Percentiles rank a stretch among this genome's conserved stretches.
These are phyloP conservation scores for Meredithiella fracta DNA, from an alignment of 2,329 filamentous ascomycete genomes.

Conservation along the genomic window DNA sequence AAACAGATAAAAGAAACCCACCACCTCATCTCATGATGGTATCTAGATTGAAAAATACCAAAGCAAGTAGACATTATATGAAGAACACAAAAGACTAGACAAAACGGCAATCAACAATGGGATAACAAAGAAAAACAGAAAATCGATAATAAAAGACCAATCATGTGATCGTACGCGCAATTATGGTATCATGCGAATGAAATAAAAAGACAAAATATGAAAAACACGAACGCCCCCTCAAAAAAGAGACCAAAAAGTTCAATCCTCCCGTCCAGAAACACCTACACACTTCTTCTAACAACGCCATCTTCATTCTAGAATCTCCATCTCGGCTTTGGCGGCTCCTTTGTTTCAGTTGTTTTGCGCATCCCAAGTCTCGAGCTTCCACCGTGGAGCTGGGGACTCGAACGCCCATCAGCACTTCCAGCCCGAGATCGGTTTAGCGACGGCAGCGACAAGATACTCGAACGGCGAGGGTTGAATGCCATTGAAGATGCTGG, in stretches of 20 bases:
- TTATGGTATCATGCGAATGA: background rate
- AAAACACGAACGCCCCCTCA: constrained; percentile 5
- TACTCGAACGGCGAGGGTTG: constrained; percentile 30
- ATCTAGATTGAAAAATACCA: background rate
- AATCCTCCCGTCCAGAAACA: background rate
- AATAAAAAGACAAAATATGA: constrained; percentile 3
- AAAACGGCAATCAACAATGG: constrained; percentile 2
- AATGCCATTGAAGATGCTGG: constrained; percentile 41
- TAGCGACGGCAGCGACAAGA: constrained; percentile 33
- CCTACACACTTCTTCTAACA: constrained; percentile 18
- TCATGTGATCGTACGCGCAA: background rate
- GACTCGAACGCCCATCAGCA: constrained; percentile 30
- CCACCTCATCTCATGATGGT: background rate
- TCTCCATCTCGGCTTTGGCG: constrained; percentile 29
- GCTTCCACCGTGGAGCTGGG: constrained; percentile 26
- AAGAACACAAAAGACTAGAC: background rate
- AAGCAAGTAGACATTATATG: constrained; percentile 13
- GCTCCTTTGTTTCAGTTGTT: constrained; percentile 22
- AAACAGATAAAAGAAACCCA: background rate
- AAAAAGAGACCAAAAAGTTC: constrained; percentile 1
- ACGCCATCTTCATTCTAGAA: constrained; percentile 22
- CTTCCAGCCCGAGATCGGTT: constrained; percentile 17
- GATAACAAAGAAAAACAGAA: background rate
- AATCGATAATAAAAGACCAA: constrained; percentile 5
- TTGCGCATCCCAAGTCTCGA: constrained; percentile 30